Evolutionary conservation across 164 flowering plant species (phyloP).

Genomic region (Platanus orientalis): DNA sequence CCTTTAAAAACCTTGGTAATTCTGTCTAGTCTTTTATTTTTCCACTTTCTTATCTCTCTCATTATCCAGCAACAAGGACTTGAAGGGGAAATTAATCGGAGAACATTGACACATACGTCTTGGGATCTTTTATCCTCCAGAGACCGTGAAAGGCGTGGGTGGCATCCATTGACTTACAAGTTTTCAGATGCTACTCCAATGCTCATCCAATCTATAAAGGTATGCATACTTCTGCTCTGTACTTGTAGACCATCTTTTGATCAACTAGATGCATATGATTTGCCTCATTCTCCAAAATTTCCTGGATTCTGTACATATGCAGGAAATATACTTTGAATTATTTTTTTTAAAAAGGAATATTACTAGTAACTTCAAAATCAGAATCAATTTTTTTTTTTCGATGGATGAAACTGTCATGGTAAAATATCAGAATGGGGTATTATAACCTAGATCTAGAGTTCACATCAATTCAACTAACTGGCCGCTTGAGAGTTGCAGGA

Average conservation of each 20-base stretch:
- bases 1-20: not conserved
- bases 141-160: conserved; percentile 71
- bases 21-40: conserved; percentile 1
- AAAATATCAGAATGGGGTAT: too few relatives aligned
- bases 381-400: too few relatives aligned
- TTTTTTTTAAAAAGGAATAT: too few relatives aligned
- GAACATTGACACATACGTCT: conserved; percentile 42
- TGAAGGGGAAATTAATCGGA: conserved; percentile 47
- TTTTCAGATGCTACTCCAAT: conserved; percentile 78
- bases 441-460: too few relatives aligned
- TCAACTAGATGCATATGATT: not conserved
- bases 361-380: too few relatives aligned
- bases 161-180: conserved; percentile 96
- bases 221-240: conserved; percentile 2
- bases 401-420: too few relatives aligned
- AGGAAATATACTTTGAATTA: too few relatives aligned
- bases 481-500: not conserved
- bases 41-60: not conserved
- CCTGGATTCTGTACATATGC: too few relatives aligned
- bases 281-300: too few relatives aligned
- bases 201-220: conserved; percentile 55
- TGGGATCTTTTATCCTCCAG: conserved; percentile 83
- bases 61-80: conserved; percentile 67
- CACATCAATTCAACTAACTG: too few relatives aligned
- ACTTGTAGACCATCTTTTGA: not conserved